A percentile compares a stretch with the other conserved stretches of the same genome.
phyloP scores from a whole-genome alignment of 768 basidiomycete genomes.

The Tubosaeta sp. region DNA sequence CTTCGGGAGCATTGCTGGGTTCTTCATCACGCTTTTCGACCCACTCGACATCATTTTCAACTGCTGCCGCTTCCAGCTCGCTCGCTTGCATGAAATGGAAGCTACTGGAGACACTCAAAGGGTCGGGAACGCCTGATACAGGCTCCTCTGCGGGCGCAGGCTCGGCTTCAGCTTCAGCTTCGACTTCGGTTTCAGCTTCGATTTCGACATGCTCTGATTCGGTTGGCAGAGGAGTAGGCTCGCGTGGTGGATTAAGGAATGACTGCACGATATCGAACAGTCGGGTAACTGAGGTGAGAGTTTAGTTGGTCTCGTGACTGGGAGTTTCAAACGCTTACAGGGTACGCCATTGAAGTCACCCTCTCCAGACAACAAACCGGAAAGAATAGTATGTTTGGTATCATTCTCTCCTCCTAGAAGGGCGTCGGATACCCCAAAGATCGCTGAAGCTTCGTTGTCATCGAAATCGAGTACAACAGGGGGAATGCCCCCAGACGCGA shows the following conservation, averaged over 20 bases:
- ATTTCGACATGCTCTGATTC: constrained; percentile 21
- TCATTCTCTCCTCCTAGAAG: constrained; percentile 56
- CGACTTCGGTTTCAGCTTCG: constrained; percentile 26
- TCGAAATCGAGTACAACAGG: constrained; percentile 40
- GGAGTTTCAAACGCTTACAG: constrained; percentile 43
- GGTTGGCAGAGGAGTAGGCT: constrained; percentile 31
- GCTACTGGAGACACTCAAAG: constrained; percentile 43
- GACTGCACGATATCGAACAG: constrained; percentile 53
- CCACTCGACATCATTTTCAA: constrained; percentile 55
- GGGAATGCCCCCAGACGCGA: constrained; percentile 44
- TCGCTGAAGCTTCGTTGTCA: constrained; percentile 49
- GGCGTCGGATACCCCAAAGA: constrained; percentile 49
- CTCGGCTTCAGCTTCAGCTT: constrained; percentile 27
- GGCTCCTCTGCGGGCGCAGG: constrained; percentile 22
- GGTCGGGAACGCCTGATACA: constrained; percentile 40
- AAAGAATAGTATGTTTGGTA: constrained; percentile 46
- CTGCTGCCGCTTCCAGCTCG: constrained; percentile 57
- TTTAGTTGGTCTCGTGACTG: constrained; percentile 6
- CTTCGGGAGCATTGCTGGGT: constrained; percentile 11
- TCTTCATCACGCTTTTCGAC: constrained; percentile 45
- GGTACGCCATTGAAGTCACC: constrained; percentile 60
- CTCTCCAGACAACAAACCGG: constrained; percentile 51
- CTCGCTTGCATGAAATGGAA: constrained; percentile 83
- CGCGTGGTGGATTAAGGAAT: constrained; percentile 46
- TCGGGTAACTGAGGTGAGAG: constrained; percentile 48